Percentiles rank a stretch among this genome's conserved stretches.
These are phyloP conservation scores for Fusarium duplospermum DNA, from an alignment of 2,329 filamentous ascomycete genomes.

Conservation along the genomic window DNA sequence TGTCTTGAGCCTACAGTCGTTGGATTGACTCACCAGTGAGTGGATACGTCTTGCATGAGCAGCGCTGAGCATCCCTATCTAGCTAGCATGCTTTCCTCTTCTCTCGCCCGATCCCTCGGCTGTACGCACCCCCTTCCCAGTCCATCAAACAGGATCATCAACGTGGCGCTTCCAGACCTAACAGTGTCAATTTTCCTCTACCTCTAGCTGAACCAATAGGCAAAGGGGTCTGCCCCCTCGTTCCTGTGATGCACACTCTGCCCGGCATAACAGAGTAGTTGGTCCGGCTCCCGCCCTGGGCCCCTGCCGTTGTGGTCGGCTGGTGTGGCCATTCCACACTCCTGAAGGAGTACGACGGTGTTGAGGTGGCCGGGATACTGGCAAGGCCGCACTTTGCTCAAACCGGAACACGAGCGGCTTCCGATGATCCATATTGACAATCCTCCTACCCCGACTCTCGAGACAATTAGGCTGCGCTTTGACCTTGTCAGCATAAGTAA, in stretches of 20 bases:
- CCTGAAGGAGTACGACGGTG: background rate
- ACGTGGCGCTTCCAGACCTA: background rate
- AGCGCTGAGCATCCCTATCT: background rate
- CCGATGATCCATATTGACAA: background rate
- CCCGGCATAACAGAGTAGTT: background rate
- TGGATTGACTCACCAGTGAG: background rate
- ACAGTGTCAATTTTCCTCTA: background rate
- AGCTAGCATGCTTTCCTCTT: background rate
- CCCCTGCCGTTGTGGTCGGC: background rate
- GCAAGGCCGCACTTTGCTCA: background rate
- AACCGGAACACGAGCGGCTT: background rate
- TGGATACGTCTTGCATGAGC: background rate
- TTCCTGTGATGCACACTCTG: background rate
- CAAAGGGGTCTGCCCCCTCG: background rate
- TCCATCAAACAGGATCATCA: background rate
- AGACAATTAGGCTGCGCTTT: background rate
- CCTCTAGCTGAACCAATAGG: background rate
- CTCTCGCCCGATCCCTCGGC: background rate
- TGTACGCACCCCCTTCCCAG: background rate
- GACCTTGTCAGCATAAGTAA: background rate
- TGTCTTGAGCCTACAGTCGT: background rate
- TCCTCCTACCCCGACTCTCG: background rate
- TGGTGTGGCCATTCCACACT: background rate
- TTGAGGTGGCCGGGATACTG: background rate
- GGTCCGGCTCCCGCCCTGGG: background rate